These are phyloP conservation scores for Sarocladiaceae sp. DNA, from an alignment of 2,329 filamentous ascomycete genomes.

Conservation along the genomic window DNA sequence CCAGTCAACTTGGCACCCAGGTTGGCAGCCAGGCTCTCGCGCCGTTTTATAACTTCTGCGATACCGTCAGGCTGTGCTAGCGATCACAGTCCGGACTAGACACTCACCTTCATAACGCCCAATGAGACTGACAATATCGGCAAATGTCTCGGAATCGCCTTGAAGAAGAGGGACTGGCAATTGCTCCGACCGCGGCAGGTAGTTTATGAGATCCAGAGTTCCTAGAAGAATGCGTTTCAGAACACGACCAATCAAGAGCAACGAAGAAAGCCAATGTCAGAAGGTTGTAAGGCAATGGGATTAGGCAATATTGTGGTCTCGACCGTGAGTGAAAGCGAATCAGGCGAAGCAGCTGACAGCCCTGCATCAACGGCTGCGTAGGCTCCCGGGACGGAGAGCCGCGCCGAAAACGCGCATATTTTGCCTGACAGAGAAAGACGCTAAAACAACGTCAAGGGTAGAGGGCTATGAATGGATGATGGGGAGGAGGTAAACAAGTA, in stretches of 20 bases:
- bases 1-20: slow-evolving; percentile 77
- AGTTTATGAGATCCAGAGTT: slow-evolving; percentile 41
- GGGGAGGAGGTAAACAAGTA: too few species aligned
- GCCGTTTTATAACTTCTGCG: slow-evolving; percentile 67
- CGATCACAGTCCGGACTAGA: neutral
- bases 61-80: slow-evolving; percentile 14
- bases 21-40: slow-evolving; percentile 81
- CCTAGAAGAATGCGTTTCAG: too few species aligned
- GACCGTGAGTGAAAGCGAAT: neutral
- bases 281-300: too few species aligned
- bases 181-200: slow-evolving; percentile 38
- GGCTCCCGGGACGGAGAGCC: neutral
- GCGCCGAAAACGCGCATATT: neutral
- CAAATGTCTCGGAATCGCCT: slow-evolving; percentile 60
- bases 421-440: neutral
- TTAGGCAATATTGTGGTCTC: neutral
- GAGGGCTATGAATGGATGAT: neutral
- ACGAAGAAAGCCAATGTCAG: too few species aligned
- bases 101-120: slow-evolving; percentile 65
- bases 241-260: too few species aligned
- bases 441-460: neutral
- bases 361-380: neutral
- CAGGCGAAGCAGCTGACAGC: neutral
- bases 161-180: slow-evolving; percentile 45
- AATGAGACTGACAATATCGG: slow-evolving; percentile 65